Conservation (phyloP, 169 alveolate species). For the Babesia bigemina region DNA sequence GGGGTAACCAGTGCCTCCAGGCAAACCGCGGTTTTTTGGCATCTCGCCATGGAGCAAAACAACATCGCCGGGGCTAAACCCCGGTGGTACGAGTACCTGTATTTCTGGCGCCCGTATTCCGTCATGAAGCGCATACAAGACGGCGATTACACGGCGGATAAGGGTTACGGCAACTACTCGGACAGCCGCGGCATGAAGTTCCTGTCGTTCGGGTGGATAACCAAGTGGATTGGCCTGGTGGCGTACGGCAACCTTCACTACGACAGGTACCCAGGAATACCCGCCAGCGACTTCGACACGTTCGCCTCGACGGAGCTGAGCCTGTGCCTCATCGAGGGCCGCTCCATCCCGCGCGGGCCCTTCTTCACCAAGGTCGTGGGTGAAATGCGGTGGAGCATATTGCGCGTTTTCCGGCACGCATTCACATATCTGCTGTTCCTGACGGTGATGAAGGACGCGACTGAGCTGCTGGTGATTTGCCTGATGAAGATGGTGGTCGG, state of each 20-base stretch:
- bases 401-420: constrained; percentile 43
- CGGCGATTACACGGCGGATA: constrained; percentile 10
- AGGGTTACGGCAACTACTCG: constrained; percentile 33
- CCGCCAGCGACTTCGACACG: constrained; percentile 56
- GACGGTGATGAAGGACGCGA: constrained; percentile 49
- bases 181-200: constrained; percentile 47
- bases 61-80: neutral
- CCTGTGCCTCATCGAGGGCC: constrained; percentile 12
- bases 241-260: constrained; percentile 45
- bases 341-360: constrained; percentile 20
- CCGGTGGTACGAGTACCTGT: neutral
- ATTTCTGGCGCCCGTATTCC: constrained; percentile 1
- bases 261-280: constrained; percentile 55
- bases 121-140: constrained; percentile 1
- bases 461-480: constrained; percentile 36
- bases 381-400: constrained; percentile 29
- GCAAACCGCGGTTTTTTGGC: neutral
- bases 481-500: constrained; percentile 31
- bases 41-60: neutral
- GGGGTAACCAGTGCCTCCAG: too few species aligned
- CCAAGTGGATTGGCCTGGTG: constrained; percentile 45
- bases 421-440: constrained; percentile 33
- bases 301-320: constrained; percentile 58
- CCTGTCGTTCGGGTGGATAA: constrained; percentile 57
- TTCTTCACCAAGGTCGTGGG: constrained; percentile 45